Conservation (phyloP, 2,329 filamentous ascomycete genomes). For the Fusarium pseudoanthophilum region DNA sequence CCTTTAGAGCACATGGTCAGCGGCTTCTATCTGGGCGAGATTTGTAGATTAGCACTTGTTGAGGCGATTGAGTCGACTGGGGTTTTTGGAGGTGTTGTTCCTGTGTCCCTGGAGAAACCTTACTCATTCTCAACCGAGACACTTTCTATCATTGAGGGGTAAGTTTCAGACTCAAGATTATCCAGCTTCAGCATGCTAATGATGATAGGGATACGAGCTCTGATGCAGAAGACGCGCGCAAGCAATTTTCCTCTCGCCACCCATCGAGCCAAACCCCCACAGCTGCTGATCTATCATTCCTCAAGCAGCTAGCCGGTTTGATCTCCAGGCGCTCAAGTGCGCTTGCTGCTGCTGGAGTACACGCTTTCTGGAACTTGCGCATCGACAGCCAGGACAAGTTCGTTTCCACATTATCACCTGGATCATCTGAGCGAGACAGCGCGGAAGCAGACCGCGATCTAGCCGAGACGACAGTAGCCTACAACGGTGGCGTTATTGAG, state of each 20-base stretch:
- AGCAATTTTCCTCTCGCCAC: slow-evolving; percentile 62
- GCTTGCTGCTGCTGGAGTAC: slow-evolving; percentile 67
- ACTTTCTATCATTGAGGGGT: slow-evolving; percentile 68
- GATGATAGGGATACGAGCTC: slow-evolving; percentile 57
- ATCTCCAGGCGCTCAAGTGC: slow-evolving; percentile 69
- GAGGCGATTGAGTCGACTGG: slow-evolving; percentile 67
- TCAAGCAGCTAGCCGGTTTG: slow-evolving; percentile 64
- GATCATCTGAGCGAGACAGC: slow-evolving; percentile 53
- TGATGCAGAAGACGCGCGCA: slow-evolving; percentile 56
- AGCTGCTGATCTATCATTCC: slow-evolving; percentile 59
- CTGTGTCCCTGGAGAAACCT: slow-evolving; percentile 60
- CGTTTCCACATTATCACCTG: slow-evolving; percentile 44
- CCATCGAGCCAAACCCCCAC: slow-evolving; percentile 57
- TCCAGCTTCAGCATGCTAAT: slow-evolving; percentile 33
- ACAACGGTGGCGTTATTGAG: slow-evolving; percentile 83
- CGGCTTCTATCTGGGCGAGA: slow-evolving; percentile 74
- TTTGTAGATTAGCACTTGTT: slow-evolving; percentile 66
- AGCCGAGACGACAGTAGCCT: slow-evolving; percentile 71
- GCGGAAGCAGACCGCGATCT: slow-evolving; percentile 63
- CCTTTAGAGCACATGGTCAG: slow-evolving; percentile 71
- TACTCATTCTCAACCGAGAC: slow-evolving; percentile 72
- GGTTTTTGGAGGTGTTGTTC: slow-evolving; percentile 66
- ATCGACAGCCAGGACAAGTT: slow-evolving; percentile 58
- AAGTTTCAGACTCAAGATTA: slow-evolving; percentile 43
- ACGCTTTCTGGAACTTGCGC: slow-evolving; percentile 68